Conservation (phyloP, 139 green algal genomes). For the Monoraphidium neglectum region DNA sequence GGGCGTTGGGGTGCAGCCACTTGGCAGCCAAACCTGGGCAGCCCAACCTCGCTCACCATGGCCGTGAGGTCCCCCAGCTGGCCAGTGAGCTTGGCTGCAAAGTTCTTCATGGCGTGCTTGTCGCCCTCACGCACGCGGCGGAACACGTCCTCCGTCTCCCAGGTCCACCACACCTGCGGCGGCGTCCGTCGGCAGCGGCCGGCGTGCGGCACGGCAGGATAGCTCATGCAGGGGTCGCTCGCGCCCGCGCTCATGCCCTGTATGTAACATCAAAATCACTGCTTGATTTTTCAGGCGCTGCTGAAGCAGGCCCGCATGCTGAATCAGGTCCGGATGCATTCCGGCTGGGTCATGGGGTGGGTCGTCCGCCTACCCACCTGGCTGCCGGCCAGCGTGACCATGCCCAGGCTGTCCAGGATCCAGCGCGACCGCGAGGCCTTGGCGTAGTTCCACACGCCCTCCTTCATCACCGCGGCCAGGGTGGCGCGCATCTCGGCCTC, state of each 20-base stretch:
- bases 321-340: no score
- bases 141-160: conserved; percentile 90
- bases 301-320: no score
- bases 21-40: no score
- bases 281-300: no score
- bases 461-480: conserved; percentile 43
- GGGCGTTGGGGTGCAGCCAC: no score
- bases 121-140: conserved; percentile 67
- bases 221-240: no score
- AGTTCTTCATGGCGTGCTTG: conserved; percentile 88
- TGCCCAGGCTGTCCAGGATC: conserved; percentile 84
- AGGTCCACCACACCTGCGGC: conserved; percentile 92
- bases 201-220: no score
- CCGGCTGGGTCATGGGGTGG: no score
- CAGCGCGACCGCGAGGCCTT: conserved; percentile 63
- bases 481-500: conserved; percentile 82
- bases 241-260: no score
- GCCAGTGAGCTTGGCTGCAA: conserved; percentile 71
- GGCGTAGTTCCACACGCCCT: conserved; percentile 68
- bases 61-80: conserved; percentile 78
- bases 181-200: no score
- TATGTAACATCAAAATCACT: no score
- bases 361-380: conserved; percentile 29
- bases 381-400: conserved; percentile 86
- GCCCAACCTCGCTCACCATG: conserved; percentile 57